Percentiles rank a stretch among this genome's conserved stretches.
phyloP scores from a whole-genome alignment of 2,329 filamentous ascomycete genomes.

The Fusarium sp. region DNA sequence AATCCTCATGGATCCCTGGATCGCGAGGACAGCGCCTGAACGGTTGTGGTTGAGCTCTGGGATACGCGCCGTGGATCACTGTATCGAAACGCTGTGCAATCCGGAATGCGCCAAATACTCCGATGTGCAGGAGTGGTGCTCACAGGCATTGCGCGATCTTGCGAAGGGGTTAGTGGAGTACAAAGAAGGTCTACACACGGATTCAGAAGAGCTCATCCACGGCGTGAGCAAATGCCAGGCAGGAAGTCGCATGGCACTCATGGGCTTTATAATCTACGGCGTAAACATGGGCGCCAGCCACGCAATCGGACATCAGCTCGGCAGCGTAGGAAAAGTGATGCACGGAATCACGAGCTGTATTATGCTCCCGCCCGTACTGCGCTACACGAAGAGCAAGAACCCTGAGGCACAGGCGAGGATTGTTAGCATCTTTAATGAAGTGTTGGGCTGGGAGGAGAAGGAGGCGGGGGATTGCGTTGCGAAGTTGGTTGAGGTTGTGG shows the following conservation, averaged over 20 bases:
- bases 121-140: conserved; percentile 8
- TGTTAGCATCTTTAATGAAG: conserved; percentile 5
- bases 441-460: conserved; percentile 2
- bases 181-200: not conserved
- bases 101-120: conserved; percentile 7
- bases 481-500: not conserved
- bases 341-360: conserved; percentile 22
- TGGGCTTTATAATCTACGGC: conserved; percentile 18
- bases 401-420: not conserved
- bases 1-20: conserved; percentile 24
- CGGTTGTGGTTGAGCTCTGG: conserved; percentile 14
- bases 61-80: conserved; percentile 18
- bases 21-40: conserved; percentile 6
- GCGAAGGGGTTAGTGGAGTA: conserved; percentile 2
- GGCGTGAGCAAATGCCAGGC: conserved; percentile 23
- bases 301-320: conserved; percentile 14
- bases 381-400: conserved; percentile 6
- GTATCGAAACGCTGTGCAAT: conserved; percentile 13
- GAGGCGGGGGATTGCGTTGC: conserved; percentile 13
- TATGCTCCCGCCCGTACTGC: conserved; percentile 12
- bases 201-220: not conserved
- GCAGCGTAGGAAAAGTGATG: conserved; percentile 24
- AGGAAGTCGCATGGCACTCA: conserved; percentile 24
- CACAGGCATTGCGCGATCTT: conserved; percentile 7
- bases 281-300: conserved; percentile 27